These are phyloP conservation scores for Musa beccarii DNA, from an alignment of 176 grass and related monocot genomes.

Conservation along the genomic window DNA sequence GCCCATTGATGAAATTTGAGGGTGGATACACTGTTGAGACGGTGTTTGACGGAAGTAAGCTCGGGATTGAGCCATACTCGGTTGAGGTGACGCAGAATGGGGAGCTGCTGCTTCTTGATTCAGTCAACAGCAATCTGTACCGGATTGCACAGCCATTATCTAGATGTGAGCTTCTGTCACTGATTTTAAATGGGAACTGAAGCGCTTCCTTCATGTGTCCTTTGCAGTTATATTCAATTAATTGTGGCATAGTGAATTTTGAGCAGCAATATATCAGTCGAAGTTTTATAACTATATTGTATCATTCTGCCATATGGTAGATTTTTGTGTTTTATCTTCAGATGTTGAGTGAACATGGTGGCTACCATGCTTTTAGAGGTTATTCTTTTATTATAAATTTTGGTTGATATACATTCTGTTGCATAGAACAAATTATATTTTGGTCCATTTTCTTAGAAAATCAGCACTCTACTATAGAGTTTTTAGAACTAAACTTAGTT, in stretches of 20 bases:
- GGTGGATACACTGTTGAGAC: constrained; percentile 88
- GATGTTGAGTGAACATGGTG: not conserved
- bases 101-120: constrained; percentile 86
- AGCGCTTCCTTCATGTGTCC: not conserved
- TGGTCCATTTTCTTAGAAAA: too few species aligned
- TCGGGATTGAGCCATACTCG: constrained; percentile 86
- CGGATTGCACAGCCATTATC: constrained; percentile 71
- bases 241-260: not conserved
- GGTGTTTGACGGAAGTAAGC: constrained; percentile 90
- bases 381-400: not conserved
- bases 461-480: too few species aligned
- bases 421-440: too few species aligned
- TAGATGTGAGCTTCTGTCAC: constrained; percentile 46
- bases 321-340: not conserved
- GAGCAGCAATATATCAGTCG: not conserved
- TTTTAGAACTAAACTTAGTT: too few species aligned
- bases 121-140: constrained; percentile 96
- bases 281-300: not conserved
- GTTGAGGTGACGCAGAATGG: constrained; percentile 70
- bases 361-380: not conserved
- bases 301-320: not conserved
- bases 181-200: constrained; percentile 14
- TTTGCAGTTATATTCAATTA: not conserved
- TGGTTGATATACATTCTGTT: not conserved
- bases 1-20: constrained; percentile 78